Evolutionary conservation across 140 eudicot species (phyloP).

Genomic region (Oenanthe javanica): DNA sequence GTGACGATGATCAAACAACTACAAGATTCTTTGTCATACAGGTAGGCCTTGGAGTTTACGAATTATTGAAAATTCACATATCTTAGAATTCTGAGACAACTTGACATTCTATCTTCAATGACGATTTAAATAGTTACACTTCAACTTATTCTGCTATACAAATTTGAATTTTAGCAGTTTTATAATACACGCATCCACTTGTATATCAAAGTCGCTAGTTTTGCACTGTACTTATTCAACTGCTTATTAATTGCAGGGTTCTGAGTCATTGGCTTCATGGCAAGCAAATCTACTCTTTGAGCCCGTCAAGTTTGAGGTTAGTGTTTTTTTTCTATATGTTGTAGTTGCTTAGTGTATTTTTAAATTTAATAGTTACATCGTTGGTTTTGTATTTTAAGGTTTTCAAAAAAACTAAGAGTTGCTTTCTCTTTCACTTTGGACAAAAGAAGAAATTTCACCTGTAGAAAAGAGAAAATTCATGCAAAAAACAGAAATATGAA

Average conservation of each 20-base stretch:
- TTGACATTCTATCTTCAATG: neutral
- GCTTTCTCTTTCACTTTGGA: neutral
- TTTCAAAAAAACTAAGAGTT: neutral
- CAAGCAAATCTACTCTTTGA: slow-evolving; percentile 91
- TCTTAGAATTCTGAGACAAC: neutral
- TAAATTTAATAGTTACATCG: neutral
- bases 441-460: neutral
- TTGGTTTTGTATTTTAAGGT: neutral
- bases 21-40: slow-evolving; percentile 85
- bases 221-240: neutral
- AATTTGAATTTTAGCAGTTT: neutral
- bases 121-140: neutral
- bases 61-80: neutral
- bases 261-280: slow-evolving; percentile 92
- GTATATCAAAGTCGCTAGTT: neutral
- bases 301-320: slow-evolving; percentile 83
- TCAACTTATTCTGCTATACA: neutral
- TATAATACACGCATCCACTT: neutral
- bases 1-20: slow-evolving; percentile 69
- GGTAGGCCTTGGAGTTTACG: slow-evolving; percentile 25
- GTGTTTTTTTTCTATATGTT: neutral
- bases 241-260: slow-evolving; percentile 37
- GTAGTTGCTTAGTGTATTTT: neutral
- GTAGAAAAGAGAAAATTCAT: neutral
- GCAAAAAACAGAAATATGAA: neutral